Evolutionary conservation across 1,139 yeast species (phyloP), one percentile per base, ranked within the genome.

Genomic region (Magnusiomyces ingens): DNA sequence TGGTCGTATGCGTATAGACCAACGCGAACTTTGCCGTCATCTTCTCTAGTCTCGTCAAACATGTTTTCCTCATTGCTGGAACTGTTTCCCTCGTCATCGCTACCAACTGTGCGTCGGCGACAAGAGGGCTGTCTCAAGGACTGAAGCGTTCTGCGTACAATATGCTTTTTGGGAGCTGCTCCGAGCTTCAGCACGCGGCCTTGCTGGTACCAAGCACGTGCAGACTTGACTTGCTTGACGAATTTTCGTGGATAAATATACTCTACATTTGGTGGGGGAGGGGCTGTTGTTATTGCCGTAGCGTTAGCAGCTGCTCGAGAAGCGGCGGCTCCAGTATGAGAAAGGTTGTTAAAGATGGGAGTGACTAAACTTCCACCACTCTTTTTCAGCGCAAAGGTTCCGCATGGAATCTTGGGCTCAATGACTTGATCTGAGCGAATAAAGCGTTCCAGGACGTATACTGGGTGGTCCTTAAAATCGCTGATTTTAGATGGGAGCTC

Each of bases 381-480:
- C 15, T 48, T 52, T 38, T 59, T 75, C 59, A 67, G 65, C 1
- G 73, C 71, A 48, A 89, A 76, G 15, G 82, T 82, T 0, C 98
- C 98, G 63, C 95, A 84, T 38, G 82, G 76, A 48, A 84, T 85
- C 58, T 76, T 80, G 0, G 94, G 89, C 52, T 77, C 74, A 8
- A 93, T 71, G 1, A 90, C 76, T 64, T 93, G 96, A 64, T 84
- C 84, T 54, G 77, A 77, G 53, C 78, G 76, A 36, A 93, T 67
- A 62, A 89, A 95, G 1, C 81, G 75, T 64, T 88, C 96, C 11
- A 93, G 66, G 0, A 85, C 93, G 66, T 84, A 55, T 45, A 84
- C 67, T 0, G 99, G 99, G 67, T 93, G 99, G 52, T 84, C 83
- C 55, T 82, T 84, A 66, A 93, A 87, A 59, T 91, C 98, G 49